phyloP scores from a whole-genome alignment of 2,329 filamentous ascomycete genomes.

The Pestalotiopsis sp. region DNA sequence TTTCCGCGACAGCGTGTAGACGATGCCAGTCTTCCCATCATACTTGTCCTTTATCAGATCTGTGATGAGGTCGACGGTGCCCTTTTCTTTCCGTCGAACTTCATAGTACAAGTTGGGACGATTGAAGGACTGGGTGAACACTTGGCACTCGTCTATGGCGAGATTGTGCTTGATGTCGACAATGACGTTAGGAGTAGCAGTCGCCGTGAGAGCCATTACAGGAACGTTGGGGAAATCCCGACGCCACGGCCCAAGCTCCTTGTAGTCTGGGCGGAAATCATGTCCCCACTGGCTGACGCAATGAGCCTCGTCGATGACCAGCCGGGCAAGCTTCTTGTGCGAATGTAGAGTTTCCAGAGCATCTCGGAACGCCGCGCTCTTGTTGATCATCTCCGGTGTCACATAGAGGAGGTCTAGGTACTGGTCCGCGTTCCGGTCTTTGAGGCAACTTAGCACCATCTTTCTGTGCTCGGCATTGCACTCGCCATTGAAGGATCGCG shows the following conservation, averaged over 20 bases:
- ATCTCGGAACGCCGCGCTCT: conserved; percentile 70
- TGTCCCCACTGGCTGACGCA: conserved; percentile 99
- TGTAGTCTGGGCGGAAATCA: conserved; percentile 96
- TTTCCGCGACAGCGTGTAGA: conserved; percentile 88
- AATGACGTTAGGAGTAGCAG: conserved; percentile 91
- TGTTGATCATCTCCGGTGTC: conserved; percentile 94
- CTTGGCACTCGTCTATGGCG: conserved; percentile 75
- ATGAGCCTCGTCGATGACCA: conserved; percentile 98
- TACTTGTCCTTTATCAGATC: conserved; percentile 73
- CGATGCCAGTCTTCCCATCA: conserved; percentile 76
- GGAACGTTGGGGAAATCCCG: conserved; percentile 76
- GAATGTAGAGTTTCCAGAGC: conserved; percentile 70
- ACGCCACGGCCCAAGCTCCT: conserved; percentile 76
- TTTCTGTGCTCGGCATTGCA: conserved; percentile 64
- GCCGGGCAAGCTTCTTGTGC: conserved; percentile 75
- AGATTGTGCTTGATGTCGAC: conserved; percentile 90
- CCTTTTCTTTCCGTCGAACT: conserved; percentile 71
- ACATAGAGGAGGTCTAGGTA: conserved; percentile 89
- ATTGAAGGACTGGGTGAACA: conserved; percentile 94
- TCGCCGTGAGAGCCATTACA: conserved; percentile 93
- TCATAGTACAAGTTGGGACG: conserved; percentile 93
- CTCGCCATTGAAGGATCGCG: conserved; percentile 81
- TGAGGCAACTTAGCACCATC: conserved; percentile 67
- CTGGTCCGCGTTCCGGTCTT: conserved; percentile 68
- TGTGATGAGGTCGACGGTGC: conserved; percentile 55